Evolutionary conservation across 805 yeast species (phyloP).

Genomic region (Starmerella bombi): DNA sequence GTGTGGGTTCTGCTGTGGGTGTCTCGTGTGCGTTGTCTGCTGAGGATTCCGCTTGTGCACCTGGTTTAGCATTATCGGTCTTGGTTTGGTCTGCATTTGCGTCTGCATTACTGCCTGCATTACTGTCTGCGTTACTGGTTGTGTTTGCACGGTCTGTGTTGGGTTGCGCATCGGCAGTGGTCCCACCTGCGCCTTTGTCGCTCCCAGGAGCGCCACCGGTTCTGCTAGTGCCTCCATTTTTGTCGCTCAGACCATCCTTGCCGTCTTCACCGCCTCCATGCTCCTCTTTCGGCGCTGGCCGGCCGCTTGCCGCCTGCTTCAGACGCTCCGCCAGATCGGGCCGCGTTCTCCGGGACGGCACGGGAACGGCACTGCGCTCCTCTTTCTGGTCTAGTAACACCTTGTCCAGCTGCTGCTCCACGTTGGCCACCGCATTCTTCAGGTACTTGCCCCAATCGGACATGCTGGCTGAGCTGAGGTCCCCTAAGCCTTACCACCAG

Average conservation of each 20-base stretch:
- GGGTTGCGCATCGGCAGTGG: too few relatives aligned
- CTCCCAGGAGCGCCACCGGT: too few relatives aligned
- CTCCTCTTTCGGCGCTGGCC: conserved; percentile 21
- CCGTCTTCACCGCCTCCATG: not conserved
- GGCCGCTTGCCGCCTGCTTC: conserved; percentile 56
- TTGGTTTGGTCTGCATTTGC: not conserved
- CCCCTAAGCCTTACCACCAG: not conserved
- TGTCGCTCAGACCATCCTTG: too few relatives aligned
- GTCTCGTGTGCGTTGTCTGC: not conserved
- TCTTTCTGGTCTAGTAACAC: conserved; percentile 25
- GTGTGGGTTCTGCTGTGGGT: not conserved
- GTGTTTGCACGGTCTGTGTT: too few relatives aligned
- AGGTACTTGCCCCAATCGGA: conserved; percentile 27
- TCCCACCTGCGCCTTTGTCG: too few relatives aligned
- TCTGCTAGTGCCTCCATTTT: not conserved
- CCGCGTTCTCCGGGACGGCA: conserved; percentile 26
- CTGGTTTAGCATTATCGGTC: not conserved
- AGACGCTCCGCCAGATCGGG: conserved; percentile 73
- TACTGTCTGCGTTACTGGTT: not conserved
- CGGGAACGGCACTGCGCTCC: not conserved
- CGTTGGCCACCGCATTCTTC: conserved; percentile 32
- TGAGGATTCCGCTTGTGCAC: not conserved
- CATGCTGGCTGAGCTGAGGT: conserved; percentile 6
- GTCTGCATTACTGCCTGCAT: not conserved
- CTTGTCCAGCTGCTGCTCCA: conserved; percentile 31